Conservation (phyloP, 2,329 filamentous ascomycete genomes). For the Domatiomyces catenatus region DNA sequence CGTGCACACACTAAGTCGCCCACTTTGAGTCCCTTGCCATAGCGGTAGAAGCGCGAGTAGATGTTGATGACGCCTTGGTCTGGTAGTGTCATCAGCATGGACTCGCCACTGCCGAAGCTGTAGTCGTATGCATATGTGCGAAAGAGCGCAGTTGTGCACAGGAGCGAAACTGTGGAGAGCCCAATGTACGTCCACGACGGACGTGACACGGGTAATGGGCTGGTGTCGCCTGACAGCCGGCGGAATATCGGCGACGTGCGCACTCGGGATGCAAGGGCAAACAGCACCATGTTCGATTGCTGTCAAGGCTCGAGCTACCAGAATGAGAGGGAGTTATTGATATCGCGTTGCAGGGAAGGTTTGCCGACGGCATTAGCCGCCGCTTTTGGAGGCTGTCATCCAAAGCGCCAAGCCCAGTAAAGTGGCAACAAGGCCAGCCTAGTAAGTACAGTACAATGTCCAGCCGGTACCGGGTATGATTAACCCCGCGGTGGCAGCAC, state of each 20-base stretch:
- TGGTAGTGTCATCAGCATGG: slow-evolving; percentile 76
- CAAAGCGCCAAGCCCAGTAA: no score
- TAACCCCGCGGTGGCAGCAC: no score
- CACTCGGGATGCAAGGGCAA: neutral
- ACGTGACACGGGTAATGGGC: neutral
- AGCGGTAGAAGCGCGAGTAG: slow-evolving; percentile 50
- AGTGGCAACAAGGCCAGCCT: no score
- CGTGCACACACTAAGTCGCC: slow-evolving; percentile 72
- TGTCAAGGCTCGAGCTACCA: neutral
- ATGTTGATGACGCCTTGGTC: slow-evolving; percentile 46
- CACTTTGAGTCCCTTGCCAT: slow-evolving; percentile 53
- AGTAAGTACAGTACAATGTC: no score
- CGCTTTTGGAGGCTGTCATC: no score
- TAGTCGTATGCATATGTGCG: neutral
- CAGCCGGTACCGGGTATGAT: no score
- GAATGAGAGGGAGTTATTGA: neutral
- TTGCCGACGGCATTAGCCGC: no score
- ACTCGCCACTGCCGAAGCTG: slow-evolving; percentile 41
- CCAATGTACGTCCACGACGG: neutral
- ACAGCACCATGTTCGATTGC: neutral
- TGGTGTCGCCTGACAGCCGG: neutral
- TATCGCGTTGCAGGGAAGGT: no score
- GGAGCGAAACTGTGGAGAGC: neutral
- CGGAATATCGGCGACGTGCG: neutral
- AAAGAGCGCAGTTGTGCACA: neutral